Evolutionary conservation across 768 basidiomycete species (phyloP).

Genomic region (Ephemerocybe angulata): DNA sequence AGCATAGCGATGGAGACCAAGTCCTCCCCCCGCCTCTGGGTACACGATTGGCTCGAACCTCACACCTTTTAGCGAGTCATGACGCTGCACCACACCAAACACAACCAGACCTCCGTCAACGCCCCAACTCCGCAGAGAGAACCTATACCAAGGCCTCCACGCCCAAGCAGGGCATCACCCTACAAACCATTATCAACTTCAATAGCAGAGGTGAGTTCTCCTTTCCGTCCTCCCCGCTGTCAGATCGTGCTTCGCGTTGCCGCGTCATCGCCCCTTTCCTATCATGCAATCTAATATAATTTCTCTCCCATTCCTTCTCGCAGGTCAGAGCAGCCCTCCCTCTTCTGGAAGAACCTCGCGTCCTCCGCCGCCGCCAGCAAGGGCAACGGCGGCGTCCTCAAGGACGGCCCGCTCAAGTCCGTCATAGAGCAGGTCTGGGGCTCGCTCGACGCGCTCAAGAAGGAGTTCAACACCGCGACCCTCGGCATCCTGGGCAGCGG

Average conservation of each 20-base stretch:
- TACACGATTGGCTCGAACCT: slow-evolving; percentile 90
- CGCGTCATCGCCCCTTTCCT: no score
- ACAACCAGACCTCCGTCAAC: slow-evolving; percentile 93
- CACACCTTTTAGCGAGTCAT: slow-evolving; percentile 90
- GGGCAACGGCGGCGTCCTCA: slow-evolving; percentile 57
- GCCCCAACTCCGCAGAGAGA: slow-evolving; percentile 83
- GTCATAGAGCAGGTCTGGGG: slow-evolving; percentile 67
- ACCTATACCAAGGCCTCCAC: slow-evolving; percentile 62
- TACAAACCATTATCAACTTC: slow-evolving; percentile 91
- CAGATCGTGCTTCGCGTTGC: no score
- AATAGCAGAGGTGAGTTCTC: slow-evolving; percentile 81
- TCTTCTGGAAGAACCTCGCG: slow-evolving; percentile 95
- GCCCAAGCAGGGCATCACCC: slow-evolving; percentile 78
- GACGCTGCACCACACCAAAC: slow-evolving; percentile 91
- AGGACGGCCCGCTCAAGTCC: slow-evolving; percentile 60
- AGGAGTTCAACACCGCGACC: slow-evolving; percentile 71
- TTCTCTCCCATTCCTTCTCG: slow-evolving; percentile 73
- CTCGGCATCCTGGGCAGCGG: neutral
- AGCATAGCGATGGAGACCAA: no score
- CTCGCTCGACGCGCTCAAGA: slow-evolving; percentile 64
- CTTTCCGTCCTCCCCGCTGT: no score
- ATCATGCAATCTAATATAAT: no score
- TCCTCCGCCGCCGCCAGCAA: slow-evolving; percentile 50
- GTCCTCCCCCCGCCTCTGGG: slow-evolving; percentile 64
- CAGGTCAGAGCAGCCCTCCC: no score